Evolutionary conservation across 345 rosid genomes (phyloP).

Genomic region (Lepidium sativum): DNA sequence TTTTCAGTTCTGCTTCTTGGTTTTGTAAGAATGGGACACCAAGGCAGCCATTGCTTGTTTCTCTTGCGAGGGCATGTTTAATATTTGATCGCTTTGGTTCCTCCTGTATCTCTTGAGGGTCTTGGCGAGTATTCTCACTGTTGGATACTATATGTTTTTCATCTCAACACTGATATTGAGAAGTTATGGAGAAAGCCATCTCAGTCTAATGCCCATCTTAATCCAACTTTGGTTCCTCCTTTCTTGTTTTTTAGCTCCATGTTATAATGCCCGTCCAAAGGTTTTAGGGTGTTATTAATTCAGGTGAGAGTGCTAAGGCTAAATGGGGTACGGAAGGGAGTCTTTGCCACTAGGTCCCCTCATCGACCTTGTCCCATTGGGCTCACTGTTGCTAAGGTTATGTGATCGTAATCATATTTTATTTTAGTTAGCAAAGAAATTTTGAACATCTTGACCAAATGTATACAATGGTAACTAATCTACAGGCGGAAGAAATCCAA

Average conservation of each 20-base stretch:
- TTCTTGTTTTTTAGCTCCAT: background rate
- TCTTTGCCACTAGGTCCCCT: constrained; percentile 85
- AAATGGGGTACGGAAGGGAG: constrained; percentile 74
- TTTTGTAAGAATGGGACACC: constrained; percentile 78
- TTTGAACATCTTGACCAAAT: background rate
- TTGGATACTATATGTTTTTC: constrained; percentile 89
- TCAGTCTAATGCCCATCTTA: no score
- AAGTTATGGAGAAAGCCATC: constrained; percentile 90
- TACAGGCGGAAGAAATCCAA: constrained; percentile 70
- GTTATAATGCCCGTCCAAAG: constrained; percentile 11
- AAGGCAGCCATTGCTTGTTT: constrained; percentile 83
- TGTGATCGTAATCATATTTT: background rate
- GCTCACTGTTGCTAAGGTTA: constrained; percentile 87
- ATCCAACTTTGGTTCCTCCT: no score
- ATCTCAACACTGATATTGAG: constrained; percentile 83
- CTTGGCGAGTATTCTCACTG: constrained; percentile 84
- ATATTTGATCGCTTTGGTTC: constrained; percentile 64
- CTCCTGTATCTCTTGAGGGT: constrained; percentile 94
- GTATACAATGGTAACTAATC: background rate
- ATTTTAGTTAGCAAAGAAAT: background rate
- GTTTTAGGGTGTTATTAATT: constrained; percentile 15
- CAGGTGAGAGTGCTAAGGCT: constrained; percentile 96
- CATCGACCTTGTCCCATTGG: constrained; percentile 94
- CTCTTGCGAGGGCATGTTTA: constrained; percentile 77
- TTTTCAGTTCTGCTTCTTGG: background rate